These are phyloP conservation scores for Rhynchosporium secalis DNA, from an alignment of 2,329 filamentous ascomycete genomes.

Conservation along the genomic window DNA sequence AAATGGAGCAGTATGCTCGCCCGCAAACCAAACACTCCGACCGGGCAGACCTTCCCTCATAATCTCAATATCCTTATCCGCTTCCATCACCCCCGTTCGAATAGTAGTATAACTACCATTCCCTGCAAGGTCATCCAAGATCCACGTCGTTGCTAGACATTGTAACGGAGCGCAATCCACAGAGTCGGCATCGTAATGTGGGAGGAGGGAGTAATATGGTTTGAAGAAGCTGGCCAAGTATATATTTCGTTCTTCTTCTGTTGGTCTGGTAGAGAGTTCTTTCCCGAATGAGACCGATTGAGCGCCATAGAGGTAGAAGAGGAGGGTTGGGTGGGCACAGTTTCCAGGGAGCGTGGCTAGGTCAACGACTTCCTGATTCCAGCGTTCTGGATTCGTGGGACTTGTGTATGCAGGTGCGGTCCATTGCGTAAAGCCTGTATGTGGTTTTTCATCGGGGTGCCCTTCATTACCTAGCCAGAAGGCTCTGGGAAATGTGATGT, in stretches of 20 bases:
- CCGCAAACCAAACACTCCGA: constrained; percentile 60
- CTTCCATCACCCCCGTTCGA: constrained; percentile 57
- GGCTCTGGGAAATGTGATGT: constrained; percentile 58
- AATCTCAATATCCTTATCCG: constrained; percentile 59
- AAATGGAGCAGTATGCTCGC: constrained; percentile 82
- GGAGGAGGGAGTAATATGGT: constrained; percentile 65
- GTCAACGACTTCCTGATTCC: constrained; percentile 63
- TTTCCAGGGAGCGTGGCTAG: constrained; percentile 53
- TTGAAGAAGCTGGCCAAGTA: constrained; percentile 50
- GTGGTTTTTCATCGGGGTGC: constrained; percentile 22
- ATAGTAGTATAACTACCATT: constrained; percentile 71
- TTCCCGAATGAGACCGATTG: constrained; percentile 42
- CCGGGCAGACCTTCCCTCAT: constrained; percentile 48
- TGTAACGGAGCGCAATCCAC: constrained; percentile 53
- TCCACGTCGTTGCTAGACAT: constrained; percentile 64
- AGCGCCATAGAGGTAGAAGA: constrained; percentile 61
- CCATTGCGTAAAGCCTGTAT: constrained; percentile 59
- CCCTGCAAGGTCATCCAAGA: constrained; percentile 64
- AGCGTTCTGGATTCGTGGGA: constrained; percentile 50
- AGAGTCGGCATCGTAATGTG: constrained; percentile 50
- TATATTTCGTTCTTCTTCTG: constrained; percentile 34
- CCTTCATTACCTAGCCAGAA: constrained; percentile 53
- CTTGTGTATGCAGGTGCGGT: constrained; percentile 56
- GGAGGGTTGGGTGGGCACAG: constrained; percentile 61
- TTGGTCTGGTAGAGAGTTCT: constrained; percentile 24